Conservation (phyloP, 1,284 basidiomycete species). For the Polyporus tsugae region DNA sequence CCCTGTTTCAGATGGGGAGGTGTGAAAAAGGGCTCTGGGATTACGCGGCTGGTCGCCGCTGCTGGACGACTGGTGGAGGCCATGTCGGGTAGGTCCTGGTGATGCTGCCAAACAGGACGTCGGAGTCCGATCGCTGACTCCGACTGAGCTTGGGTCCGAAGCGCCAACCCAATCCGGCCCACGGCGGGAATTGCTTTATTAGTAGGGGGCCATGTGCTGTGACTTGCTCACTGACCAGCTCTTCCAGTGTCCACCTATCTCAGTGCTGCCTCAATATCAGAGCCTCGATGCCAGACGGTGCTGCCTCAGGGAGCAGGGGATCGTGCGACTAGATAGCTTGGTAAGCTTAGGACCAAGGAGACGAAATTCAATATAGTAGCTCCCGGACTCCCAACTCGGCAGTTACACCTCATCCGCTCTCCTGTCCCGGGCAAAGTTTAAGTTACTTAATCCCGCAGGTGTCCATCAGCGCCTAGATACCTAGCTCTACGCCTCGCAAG, state of each 20-base stretch:
- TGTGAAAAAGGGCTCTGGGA: not conserved
- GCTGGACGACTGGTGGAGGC: not conserved
- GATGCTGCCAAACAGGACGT: not conserved
- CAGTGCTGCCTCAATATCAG: not conserved
- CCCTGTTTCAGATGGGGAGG: not conserved
- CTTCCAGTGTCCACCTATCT: not conserved
- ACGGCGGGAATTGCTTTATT: not conserved
- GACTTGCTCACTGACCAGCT: not conserved
- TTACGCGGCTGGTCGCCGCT: not conserved
- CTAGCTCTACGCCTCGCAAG: not conserved
- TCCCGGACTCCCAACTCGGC: not conserved
- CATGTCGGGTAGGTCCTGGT: not conserved
- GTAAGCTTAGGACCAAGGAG: not conserved
- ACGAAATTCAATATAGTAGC: not conserved
- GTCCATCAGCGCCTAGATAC: not conserved
- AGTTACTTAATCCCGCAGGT: not conserved
- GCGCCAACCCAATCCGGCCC: not conserved
- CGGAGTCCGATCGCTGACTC: not conserved
- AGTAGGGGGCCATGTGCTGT: not conserved
- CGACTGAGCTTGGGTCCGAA: too few relatives aligned
- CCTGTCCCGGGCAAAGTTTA: not conserved
- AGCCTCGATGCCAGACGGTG: not conserved
- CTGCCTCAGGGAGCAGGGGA: not conserved
- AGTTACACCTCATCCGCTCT: not conserved
- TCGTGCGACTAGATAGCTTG: not conserved